These are phyloP conservation scores for Sporothrix globosa DNA, from an alignment of 2,329 filamentous ascomycete species.

Conservation along the genomic window DNA sequence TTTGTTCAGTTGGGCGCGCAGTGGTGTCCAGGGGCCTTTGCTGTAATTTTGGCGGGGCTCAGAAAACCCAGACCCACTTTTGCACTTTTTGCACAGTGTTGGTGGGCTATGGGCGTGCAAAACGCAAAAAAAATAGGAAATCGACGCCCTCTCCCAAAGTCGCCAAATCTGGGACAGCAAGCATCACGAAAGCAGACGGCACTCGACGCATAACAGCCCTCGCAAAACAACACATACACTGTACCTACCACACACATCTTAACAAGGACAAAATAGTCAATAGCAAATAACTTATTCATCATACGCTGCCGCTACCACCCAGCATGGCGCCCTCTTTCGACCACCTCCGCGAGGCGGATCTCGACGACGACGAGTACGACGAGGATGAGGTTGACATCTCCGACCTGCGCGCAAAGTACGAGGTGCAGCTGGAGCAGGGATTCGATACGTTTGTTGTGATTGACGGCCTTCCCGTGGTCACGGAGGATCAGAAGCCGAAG, in stretches of 20 bases:
- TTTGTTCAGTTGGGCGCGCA: conserved; percentile 2
- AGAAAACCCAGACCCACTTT: conserved; percentile 32
- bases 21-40: not conserved
- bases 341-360: conserved; percentile 86
- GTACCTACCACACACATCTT: not conserved
- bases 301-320: conserved; percentile 39
- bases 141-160: conserved; percentile 22
- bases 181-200: not conserved
- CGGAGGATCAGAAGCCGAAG: conserved; percentile 88
- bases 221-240: not conserved
- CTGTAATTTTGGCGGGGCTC: conserved; percentile 22
- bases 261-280: not conserved
- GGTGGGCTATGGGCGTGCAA: conserved; percentile 13
- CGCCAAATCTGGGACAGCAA: conserved; percentile 22
- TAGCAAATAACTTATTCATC: not conserved
- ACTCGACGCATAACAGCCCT: not conserved
- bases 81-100: conserved; percentile 29
- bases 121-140: conserved; percentile 31
- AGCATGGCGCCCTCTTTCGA: conserved; percentile 95
- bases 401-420: conserved; percentile 90
- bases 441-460: conserved; percentile 96
- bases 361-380: conserved; percentile 82
- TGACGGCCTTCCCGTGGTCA: conserved; percentile 89
- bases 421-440: conserved; percentile 93
- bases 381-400: conserved; percentile 94